phyloP scores from a whole-genome alignment of 2,329 filamentous ascomycete genomes.

The Colletotrichum zoysiae region DNA sequence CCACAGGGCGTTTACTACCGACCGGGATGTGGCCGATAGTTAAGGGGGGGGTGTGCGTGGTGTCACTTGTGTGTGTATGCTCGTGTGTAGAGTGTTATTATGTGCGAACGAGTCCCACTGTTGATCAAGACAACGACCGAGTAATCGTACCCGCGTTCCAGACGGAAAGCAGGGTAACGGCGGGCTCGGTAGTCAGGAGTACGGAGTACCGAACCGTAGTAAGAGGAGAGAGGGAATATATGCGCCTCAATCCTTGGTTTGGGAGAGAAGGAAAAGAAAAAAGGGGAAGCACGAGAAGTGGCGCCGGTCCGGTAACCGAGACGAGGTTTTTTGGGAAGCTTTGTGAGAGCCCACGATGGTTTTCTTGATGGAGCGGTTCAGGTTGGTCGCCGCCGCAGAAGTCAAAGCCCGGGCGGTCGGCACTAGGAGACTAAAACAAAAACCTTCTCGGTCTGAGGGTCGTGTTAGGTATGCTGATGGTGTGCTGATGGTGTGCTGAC shows the following conservation, averaged over 20 bases:
- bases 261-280: neutral
- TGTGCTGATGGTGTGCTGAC: neutral
- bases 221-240: neutral
- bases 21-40: conserved; percentile 19
- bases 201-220: neutral
- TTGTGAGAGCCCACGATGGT: conserved; percentile 32
- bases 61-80: neutral
- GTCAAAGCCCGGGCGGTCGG: conserved; percentile 24
- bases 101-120: conserved; percentile 22
- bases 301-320: conserved; percentile 31
- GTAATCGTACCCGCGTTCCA: conserved; percentile 2
- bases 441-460: conserved; percentile 12
- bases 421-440: conserved; percentile 20
- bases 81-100: neutral
- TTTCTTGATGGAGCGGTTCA: conserved; percentile 38
- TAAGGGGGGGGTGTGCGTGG: neutral
- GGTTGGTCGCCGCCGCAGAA: conserved; percentile 25
- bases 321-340: conserved; percentile 28
- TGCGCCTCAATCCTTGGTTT: conserved; percentile 13
- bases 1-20: conserved; percentile 34
- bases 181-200: conserved; percentile 28
- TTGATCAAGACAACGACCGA: conserved; percentile 34
- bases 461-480: neutral
- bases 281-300: neutral
- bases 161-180: conserved; percentile 16